These are phyloP conservation scores for Boechera stricta DNA, from an alignment of 345 rosid species.

Conservation along the genomic window DNA sequence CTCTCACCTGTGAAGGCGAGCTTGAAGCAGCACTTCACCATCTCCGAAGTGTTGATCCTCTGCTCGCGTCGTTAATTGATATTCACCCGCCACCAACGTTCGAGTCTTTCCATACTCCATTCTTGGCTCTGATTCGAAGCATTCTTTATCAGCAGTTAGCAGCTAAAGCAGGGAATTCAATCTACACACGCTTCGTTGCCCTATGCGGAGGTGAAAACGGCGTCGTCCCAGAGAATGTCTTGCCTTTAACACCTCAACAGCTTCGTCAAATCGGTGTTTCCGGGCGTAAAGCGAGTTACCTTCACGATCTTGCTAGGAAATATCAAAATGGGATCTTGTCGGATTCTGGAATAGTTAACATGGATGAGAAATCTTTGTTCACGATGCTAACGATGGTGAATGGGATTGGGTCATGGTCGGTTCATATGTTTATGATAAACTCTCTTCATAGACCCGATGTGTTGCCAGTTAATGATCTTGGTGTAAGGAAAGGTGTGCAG, in stretches of 20 bases:
- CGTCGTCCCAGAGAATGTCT: constrained; percentile 74
- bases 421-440: constrained; percentile 96
- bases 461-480: constrained; percentile 87
- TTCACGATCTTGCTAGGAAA: constrained; percentile 92
- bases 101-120: constrained; percentile 80
- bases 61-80: constrained; percentile 68
- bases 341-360: constrained; percentile 73
- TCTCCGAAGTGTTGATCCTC: constrained; percentile 81
- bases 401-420: constrained; percentile 99
- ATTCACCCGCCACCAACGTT: constrained; percentile 73
- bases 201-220: constrained; percentile 84
- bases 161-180: constrained; percentile 82
- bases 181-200: constrained; percentile 82
- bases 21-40: constrained; percentile 75
- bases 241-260: constrained; percentile 73
- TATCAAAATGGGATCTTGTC: constrained; percentile 88
- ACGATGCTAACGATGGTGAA: constrained; percentile 99
- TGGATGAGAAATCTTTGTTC: constrained; percentile 95
- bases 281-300: constrained; percentile 89
- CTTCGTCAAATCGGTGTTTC: constrained; percentile 93
- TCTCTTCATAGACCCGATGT: constrained; percentile 98
- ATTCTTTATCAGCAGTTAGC: constrained; percentile 95
- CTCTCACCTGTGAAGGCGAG: constrained; percentile 88
- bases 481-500: constrained; percentile 92
- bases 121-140: constrained; percentile 84